Percentiles rank a stretch among this genome's conserved stretches.
phyloP scores from a whole-genome alignment of 2,329 filamentous ascomycete species.

The Arthrobotrys pseudoclavata region DNA sequence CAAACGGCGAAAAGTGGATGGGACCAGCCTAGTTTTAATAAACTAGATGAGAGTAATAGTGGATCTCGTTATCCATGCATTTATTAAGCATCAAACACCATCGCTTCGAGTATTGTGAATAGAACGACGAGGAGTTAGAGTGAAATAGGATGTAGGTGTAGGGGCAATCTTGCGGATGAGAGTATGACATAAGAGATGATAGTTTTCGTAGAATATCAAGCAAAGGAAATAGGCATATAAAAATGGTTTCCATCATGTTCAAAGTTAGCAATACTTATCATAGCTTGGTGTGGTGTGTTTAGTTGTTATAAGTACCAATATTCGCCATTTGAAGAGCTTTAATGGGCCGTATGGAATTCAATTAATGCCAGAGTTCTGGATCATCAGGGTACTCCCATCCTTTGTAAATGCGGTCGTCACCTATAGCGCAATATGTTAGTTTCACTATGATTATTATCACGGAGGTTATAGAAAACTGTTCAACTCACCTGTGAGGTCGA shows the following conservation, averaged over 20 bases:
- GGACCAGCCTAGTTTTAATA: background rate
- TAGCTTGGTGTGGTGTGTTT: background rate
- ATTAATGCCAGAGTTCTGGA: background rate
- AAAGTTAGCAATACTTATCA: background rate
- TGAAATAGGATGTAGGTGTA: background rate
- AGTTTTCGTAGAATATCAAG: background rate
- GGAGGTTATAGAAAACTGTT: background rate
- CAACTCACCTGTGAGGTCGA: constrained; percentile 41
- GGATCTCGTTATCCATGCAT: constrained; percentile 1
- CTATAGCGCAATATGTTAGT: constrained; percentile 15
- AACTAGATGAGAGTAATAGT: background rate
- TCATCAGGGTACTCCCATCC: constrained; percentile 47
- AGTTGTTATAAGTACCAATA: background rate
- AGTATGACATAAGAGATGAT: background rate
- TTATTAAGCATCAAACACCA: background rate
- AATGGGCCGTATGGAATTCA: background rate
- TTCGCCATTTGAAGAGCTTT: background rate
- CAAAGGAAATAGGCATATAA: background rate
- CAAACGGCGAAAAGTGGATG: background rate
- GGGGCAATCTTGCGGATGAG: background rate
- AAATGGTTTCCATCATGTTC: background rate
- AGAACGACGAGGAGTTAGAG: background rate
- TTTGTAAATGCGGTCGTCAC: constrained; percentile 34
- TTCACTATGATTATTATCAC: background rate
- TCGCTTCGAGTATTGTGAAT: background rate